Evolutionary conservation across 305 asterid species (phyloP).

Genomic region (Fraxinus ornus): DNA sequence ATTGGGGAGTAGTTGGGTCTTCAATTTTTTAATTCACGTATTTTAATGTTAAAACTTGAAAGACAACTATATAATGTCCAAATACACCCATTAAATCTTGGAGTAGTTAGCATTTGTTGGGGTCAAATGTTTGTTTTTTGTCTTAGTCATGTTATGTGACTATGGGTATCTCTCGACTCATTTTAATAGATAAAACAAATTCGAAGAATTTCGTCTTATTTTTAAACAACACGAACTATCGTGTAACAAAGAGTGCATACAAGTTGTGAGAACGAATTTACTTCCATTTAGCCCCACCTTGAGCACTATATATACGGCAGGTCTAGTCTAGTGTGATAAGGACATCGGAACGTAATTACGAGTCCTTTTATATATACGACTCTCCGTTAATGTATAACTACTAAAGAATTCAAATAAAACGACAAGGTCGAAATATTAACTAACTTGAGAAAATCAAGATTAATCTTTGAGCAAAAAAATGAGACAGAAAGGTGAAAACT

Average conservation of each 20-base stretch:
- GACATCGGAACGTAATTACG: background rate
- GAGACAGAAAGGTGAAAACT: background rate
- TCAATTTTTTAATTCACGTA: slow-evolving; percentile 8
- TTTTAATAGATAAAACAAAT: background rate
- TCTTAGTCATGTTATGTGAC: background rate
- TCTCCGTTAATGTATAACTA: background rate
- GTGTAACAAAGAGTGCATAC: too few relatives aligned
- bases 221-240: background rate
- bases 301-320: background rate
- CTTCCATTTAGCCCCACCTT: too few relatives aligned
- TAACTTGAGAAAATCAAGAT: background rate
- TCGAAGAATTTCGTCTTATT: background rate
- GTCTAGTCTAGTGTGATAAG: background rate
- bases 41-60: slow-evolving; percentile 17
- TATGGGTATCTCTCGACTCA: background rate
- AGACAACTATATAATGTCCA: slow-evolving; percentile 35
- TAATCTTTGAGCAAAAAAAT: background rate
- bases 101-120: slow-evolving; percentile 36
- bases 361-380: background rate
- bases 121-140: slow-evolving; percentile 23
- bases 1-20: slow-evolving; percentile 47
- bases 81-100: slow-evolving; percentile 30
- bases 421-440: background rate
- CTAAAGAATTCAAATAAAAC: background rate
- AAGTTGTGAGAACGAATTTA: too few relatives aligned